phyloP scores from a whole-genome alignment of 768 basidiomycete species.

The Leccinum olivaceopallidum region DNA sequence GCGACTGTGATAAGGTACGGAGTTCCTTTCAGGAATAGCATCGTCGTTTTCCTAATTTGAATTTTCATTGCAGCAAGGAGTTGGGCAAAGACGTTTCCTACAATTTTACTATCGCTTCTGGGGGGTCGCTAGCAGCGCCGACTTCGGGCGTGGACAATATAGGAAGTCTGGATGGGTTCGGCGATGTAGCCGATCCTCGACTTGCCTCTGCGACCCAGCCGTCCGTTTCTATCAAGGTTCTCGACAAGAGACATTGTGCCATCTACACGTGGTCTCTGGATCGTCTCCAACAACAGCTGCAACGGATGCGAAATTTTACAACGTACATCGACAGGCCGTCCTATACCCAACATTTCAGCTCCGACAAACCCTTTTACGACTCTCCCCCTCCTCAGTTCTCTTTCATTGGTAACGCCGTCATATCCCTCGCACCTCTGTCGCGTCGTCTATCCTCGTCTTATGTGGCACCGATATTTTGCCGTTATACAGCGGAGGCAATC shows the following conservation, averaged over 20 bases:
- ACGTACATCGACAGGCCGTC: conserved; percentile 90
- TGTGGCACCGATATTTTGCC: conserved; percentile 88
- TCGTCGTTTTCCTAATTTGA: conserved; percentile 10
- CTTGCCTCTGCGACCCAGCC: conserved; percentile 76
- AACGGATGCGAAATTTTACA: conserved; percentile 91
- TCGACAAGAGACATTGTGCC: conserved; percentile 84
- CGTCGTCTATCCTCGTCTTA: conserved; percentile 72
- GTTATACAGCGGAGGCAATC: conserved; percentile 93
- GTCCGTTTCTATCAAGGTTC: conserved; percentile 84
- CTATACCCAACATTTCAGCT: conserved; percentile 92
- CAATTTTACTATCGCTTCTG: conserved; percentile 91
- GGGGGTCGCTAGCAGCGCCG: conserved; percentile 75
- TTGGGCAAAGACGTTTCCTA: conserved; percentile 85
- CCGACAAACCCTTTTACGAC: conserved; percentile 92
- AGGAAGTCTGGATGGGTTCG: conserved; percentile 87
- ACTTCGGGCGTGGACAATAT: conserved; percentile 83
- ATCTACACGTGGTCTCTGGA: conserved; percentile 92
- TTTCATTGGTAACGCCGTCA: conserved; percentile 85
- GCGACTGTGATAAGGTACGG: conserved; percentile 88
- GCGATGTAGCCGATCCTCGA: conserved; percentile 85
- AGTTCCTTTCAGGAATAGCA: background rate
- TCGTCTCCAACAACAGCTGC: conserved; percentile 83
- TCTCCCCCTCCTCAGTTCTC: conserved; percentile 86
- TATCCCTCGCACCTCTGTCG: conserved; percentile 80
- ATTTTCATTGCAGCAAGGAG: conserved; percentile 61